Evolutionary conservation across 192 early-diverging fungal genomes (phyloP), one percentile per base, ranked within the genome.

Genomic region (Coemansia sp.): DNA sequence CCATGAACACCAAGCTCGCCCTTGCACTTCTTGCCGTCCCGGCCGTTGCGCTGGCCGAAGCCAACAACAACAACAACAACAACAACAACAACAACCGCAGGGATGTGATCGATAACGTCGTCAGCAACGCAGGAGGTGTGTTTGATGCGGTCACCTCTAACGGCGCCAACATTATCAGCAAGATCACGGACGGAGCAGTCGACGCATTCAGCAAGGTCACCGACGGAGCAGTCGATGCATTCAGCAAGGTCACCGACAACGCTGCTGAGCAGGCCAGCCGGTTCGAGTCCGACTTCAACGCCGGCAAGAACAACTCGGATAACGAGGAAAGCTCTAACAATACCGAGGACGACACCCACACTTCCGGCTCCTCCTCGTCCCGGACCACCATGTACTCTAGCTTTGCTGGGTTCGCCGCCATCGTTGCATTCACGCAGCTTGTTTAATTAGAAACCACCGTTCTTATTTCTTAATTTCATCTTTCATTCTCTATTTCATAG

Each of bases 281-380:
- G 23, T 40, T 72, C 18, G 26, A 68, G 69, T 72, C 69, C 2
- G 78, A 80, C 78, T 80, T 80, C 61, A 65, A 65, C 44, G 72
- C 69, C 9, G 78, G 78, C 39, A 65, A 74, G 37, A 61, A 39
- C 48, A 16, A 59, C 37, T 26, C 61, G 16, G 65, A 58, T 48
- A 23, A 61, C 2, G 70, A 67, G 44, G 44, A 45, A 6, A 32
- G 32, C 11, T 9, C 50, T 2, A 52, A 26, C 6, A 52, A 26
- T 18, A 45, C 43, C 41, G 53, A 59, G 15, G 21, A 26, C n/a
- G 56, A 59, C 50, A 39, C 41, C 58, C 61, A 61, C 15, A 45
- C 23, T 26, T 42, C 58, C 19, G 49, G 49, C 38, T 45, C 53
- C 38, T 45, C 53, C 13, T 57, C 59, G 18, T 58, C 47, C 10